These are phyloP conservation scores for Fusarium anguioides DNA, from an alignment of 2,329 filamentous ascomycete genomes.

Conservation along the genomic window DNA sequence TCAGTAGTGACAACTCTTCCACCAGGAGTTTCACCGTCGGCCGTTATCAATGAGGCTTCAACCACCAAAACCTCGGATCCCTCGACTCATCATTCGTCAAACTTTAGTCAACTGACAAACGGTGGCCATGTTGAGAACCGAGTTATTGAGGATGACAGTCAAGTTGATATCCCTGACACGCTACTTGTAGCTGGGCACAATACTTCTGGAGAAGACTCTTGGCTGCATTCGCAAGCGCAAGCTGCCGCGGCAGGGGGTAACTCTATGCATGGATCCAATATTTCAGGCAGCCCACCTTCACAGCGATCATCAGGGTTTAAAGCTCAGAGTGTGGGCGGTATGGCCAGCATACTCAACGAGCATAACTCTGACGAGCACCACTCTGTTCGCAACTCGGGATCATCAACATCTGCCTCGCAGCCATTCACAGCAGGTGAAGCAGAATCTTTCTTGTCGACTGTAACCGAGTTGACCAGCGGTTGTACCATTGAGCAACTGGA, in stretches of 20 bases:
- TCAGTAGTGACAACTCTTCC: slow-evolving; percentile 70
- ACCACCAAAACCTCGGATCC: slow-evolving; percentile 90
- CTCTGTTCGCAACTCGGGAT: slow-evolving; percentile 47
- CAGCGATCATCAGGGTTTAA: slow-evolving; percentile 50
- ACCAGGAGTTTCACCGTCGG: slow-evolving; percentile 67
- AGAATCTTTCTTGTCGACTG: slow-evolving; percentile 66
- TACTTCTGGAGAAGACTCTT: slow-evolving; percentile 64
- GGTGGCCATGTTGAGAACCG: slow-evolving; percentile 65
- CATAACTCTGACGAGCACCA: slow-evolving; percentile 51
- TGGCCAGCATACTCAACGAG: slow-evolving; percentile 56
- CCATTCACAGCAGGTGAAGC: slow-evolving; percentile 64
- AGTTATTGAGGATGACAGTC: slow-evolving; percentile 47
- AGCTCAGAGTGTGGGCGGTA: slow-evolving; percentile 44
- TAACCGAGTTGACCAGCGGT: slow-evolving; percentile 76
- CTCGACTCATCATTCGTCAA: slow-evolving; percentile 71
- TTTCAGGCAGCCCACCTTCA: slow-evolving; percentile 53
- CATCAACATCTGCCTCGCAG: slow-evolving; percentile 58
- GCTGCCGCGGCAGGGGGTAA: slow-evolving; percentile 59
- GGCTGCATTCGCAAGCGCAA: slow-evolving; percentile 69
- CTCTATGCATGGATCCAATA: slow-evolving; percentile 40
- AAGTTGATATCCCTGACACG: slow-evolving; percentile 66
- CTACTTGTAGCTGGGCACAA: slow-evolving; percentile 58
- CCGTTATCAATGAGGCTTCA: slow-evolving; percentile 83
- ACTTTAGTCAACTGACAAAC: slow-evolving; percentile 77
- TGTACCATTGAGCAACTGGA: slow-evolving; percentile 94